Evolutionary conservation across 208 protist species (phyloP), one percentile per base, ranked within the genome.

Genomic region (Leptomonas seymouri): DNA sequence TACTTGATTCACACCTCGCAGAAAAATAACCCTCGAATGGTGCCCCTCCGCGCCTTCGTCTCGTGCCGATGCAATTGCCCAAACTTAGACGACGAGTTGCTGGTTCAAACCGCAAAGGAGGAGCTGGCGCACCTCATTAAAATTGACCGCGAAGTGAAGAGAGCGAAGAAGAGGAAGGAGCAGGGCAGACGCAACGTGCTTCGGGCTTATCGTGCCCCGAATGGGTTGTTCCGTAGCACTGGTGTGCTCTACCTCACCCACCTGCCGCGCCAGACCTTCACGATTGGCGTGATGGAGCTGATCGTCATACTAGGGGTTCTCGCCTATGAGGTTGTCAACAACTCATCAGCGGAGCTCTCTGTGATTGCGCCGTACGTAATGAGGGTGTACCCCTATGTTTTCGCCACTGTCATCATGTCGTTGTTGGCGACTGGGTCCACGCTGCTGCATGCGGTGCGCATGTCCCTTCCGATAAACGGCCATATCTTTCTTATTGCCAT

Each of bases 1-100:
- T 95, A 91, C 61, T 75, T 95, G 41, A 87, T 95, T 28, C 86
- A 91, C 68, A 89, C 85, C 11, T 78, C 72, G 58, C 85, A 93
- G 56, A 75, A 77, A 27, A 95, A 93, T 61, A 93, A 93, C 71
- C 80, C 78, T 3, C 83, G 80, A 0, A 75, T 78, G 16, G 78
- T 93, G 21, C 73, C 82, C 21, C 76, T 95, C 21, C 79, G 83
- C 5, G 66, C 81, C 34, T 95, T 95, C 63, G 66, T 95, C 71
- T 69, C 61, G 34, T 78, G 60, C 65, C 84, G 85, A 21, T 85
- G 83, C 59, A 81, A 77, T 46, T 90, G 78, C 70, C 84, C 82
- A 0, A 36, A 78, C 50, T 57, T 91, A 3, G 87, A 93, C 54
- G 61, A 83, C 42, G 74, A 87, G 15, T 66, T 95, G 16, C 80